Conservation (phyloP, 768 basidiomycete species). For the Russula brevipes region DNA sequence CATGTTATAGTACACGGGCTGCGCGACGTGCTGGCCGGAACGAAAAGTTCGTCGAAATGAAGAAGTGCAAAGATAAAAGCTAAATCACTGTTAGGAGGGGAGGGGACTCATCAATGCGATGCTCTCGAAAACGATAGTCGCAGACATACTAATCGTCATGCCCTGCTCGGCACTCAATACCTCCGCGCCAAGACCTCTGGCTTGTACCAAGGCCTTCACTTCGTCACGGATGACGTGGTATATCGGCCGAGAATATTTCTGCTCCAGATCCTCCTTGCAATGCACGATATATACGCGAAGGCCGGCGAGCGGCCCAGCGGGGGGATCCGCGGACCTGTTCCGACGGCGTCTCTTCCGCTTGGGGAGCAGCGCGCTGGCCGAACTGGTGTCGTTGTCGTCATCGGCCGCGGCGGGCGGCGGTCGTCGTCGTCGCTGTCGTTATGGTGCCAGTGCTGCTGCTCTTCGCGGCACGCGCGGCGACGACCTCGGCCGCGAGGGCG, state of each 20-base stretch:
- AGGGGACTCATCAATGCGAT: neutral
- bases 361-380: constrained; percentile 17
- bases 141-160: constrained; percentile 60
- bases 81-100: constrained; percentile 9
- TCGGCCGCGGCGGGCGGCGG: neutral
- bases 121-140: neutral
- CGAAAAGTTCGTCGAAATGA: neutral
- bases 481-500: constrained; percentile 63
- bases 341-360: constrained; percentile 40
- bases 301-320: constrained; percentile 51
- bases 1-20: constrained; percentile 36
- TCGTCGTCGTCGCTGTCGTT: neutral
- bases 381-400: neutral
- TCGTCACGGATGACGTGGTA: constrained; percentile 69
- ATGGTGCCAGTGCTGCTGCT: neutral
- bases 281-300: constrained; percentile 77
- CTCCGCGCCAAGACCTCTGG: constrained; percentile 61
- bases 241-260: constrained; percentile 45
- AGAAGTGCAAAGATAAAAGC: neutral
- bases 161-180: constrained; percentile 74
- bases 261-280: constrained; percentile 71
- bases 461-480: constrained; percentile 36
- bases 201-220: constrained; percentile 56
- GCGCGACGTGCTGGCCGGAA: neutral
- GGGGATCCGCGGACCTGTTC: constrained; percentile 40